phyloP scores from a whole-genome alignment of 1,284 basidiomycete genomes.

The Irpex sp. region DNA sequence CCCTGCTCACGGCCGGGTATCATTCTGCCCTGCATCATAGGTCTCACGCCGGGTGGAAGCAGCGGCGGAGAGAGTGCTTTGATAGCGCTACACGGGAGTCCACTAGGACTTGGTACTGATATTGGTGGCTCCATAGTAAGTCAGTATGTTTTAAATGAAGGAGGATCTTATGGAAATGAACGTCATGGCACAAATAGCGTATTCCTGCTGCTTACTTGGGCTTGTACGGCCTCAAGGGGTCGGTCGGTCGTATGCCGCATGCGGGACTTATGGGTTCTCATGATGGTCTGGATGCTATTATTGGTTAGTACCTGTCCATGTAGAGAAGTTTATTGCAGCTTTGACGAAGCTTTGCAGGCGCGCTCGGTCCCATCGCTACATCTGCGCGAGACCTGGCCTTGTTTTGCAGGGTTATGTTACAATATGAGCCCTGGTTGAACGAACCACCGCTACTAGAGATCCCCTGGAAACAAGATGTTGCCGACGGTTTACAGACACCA shows the following conservation, averaged over 20 bases:
- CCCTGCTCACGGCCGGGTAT: neutral
- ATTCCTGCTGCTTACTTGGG: slow-evolving; percentile 47
- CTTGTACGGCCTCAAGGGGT: slow-evolving; percentile 54
- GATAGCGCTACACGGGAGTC: slow-evolving; percentile 52
- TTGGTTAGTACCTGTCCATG: slow-evolving; percentile 20
- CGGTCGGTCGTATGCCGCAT: slow-evolving; percentile 47
- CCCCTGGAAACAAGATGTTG: slow-evolving; percentile 45
- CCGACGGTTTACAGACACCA: slow-evolving; percentile 36
- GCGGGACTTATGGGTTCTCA: slow-evolving; percentile 48
- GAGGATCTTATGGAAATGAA: slow-evolving; percentile 5
- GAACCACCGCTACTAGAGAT: slow-evolving; percentile 51
- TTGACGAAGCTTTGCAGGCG: slow-evolving; percentile 21
- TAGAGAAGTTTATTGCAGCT: neutral
- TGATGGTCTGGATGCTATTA: slow-evolving; percentile 51
- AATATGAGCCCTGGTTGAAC: slow-evolving; percentile 48
- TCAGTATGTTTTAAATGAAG: slow-evolving; percentile 6
- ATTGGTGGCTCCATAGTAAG: slow-evolving; percentile 47
- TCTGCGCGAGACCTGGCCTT: slow-evolving; percentile 50
- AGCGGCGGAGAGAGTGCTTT: slow-evolving; percentile 66
- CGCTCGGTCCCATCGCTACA: slow-evolving; percentile 49
- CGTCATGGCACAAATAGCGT: slow-evolving; percentile 23
- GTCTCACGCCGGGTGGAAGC: slow-evolving; percentile 53
- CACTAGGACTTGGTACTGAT: slow-evolving; percentile 59
- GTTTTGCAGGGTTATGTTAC: slow-evolving; percentile 50
- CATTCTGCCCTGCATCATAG: slow-evolving; percentile 14